A percentile compares a stretch with the other conserved stretches of the same genome.
phyloP scores from a whole-genome alignment of 2,329 filamentous ascomycete species.

The Aurifilum marmelostoma region DNA sequence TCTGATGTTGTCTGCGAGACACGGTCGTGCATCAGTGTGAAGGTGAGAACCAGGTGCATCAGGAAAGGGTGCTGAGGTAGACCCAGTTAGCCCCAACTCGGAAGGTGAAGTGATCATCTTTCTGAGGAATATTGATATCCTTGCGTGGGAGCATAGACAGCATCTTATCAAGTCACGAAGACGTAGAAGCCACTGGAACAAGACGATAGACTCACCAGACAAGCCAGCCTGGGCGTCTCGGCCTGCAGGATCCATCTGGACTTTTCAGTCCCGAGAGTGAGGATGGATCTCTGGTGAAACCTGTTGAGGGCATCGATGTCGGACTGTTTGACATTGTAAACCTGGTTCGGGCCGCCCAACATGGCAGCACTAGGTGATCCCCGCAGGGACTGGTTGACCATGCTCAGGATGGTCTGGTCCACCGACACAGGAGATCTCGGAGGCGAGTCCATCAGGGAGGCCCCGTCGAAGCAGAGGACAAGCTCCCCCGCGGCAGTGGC shows the following conservation, averaged over 20 bases:
- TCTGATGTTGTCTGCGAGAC: constrained; percentile 37
- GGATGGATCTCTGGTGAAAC: constrained; percentile 48
- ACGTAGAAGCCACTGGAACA: neutral
- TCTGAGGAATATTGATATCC: neutral
- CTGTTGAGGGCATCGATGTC: constrained; percentile 43
- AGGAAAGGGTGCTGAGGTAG: constrained; percentile 51
- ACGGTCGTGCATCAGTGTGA: constrained; percentile 58
- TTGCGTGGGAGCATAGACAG: too few relatives aligned
- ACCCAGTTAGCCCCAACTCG: neutral
- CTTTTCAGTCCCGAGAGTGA: constrained; percentile 42
- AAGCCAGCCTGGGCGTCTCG: constrained; percentile 43
- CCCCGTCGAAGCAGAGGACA: constrained; percentile 38
- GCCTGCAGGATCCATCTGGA: constrained; percentile 41
- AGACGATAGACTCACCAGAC: constrained; percentile 39
- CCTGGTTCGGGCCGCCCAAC: constrained; percentile 32
- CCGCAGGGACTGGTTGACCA: constrained; percentile 32
- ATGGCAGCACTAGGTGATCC: constrained; percentile 21
- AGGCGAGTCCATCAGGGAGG: constrained; percentile 30
- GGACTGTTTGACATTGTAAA: constrained; percentile 39
- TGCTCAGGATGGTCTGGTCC: constrained; percentile 29
- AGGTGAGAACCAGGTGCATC: constrained; percentile 56
- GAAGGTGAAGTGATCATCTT: neutral
- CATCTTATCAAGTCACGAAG: too few relatives aligned
- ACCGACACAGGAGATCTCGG: constrained; percentile 30
- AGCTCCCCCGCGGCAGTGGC: constrained; percentile 34